Percentiles rank a stretch among this genome's conserved stretches.
Evolutionary conservation across 305 asterid species (phyloP).

Genomic region (Fraxinus paxiana): DNA sequence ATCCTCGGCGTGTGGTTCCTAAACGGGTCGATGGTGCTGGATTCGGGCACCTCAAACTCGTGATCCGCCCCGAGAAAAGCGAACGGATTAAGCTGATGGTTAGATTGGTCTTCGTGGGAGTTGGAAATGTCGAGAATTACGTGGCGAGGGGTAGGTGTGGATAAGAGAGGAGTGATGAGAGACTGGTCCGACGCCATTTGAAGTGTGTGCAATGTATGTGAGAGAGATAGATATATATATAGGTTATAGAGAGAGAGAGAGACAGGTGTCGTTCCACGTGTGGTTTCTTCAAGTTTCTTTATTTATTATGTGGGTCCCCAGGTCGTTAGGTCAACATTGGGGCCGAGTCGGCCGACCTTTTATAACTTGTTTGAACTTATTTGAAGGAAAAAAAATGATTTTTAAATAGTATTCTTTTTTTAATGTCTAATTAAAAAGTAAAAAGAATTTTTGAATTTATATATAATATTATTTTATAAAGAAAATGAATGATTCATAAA

Average conservation of each 20-base stretch:
- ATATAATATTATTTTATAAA: too few species aligned
- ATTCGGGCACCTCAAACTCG: conserved; percentile 56
- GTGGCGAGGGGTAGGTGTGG: conserved; percentile 40
- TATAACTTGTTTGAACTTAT: too few species aligned
- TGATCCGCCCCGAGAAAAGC: conserved; percentile 53
- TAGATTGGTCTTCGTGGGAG: conserved; percentile 14
- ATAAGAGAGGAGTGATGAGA: conserved; percentile 62
- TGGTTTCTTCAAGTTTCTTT: background rate
- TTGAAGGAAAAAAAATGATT: too few species aligned
- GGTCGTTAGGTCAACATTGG: background rate
- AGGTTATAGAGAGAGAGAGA: background rate
- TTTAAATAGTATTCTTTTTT: too few species aligned
- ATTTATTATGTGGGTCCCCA: background rate
- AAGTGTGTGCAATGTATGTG: background rate
- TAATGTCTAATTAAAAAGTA: too few species aligned
- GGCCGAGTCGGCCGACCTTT: background rate
- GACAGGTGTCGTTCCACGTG: background rate
- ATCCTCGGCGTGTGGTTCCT: conserved; percentile 56
- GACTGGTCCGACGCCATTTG: conserved; percentile 42
- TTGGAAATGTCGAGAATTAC: conserved; percentile 53
- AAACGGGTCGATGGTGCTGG: conserved; percentile 76
- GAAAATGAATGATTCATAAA: too few species aligned
- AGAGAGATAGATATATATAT: background rate
- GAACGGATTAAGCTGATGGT: conserved; percentile 37
- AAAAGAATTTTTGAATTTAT: too few species aligned